Evolutionary conservation across 495 filamentous ascomycete genomes (phyloP), one percentile per base, ranked within the genome.

Genomic region (Hyaloscypha bicolor): DNA sequence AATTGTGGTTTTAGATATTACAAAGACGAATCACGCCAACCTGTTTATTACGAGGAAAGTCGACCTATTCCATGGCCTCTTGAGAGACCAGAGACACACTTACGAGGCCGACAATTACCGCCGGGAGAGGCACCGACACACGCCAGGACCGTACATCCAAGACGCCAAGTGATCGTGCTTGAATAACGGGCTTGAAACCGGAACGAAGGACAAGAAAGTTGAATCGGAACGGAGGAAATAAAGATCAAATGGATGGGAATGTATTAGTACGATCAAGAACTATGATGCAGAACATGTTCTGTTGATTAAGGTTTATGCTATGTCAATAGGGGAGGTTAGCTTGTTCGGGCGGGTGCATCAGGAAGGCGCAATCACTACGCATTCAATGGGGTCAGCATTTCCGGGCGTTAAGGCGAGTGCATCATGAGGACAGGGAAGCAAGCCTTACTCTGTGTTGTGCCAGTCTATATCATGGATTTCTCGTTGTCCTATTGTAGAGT

Each of bases 151-250:
- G 35, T 55, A 4, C 35, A 62, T 19, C 64, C 63, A 29, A 51
- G 61, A 62, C 63, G 63, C 31, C 62, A 66, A 14, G 31, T 69
- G 14, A 59, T 69, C 33, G 48, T 64, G 33, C 45, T 68, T 11
- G 66, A 68, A 37, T 68, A 62, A 16, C 9, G 53, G 1, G 30
- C 11, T 48, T 48, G 6, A 4, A 19, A 19, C 16, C 16, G 25
- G 25, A 25, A 25, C 25, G 25, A 25, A 25, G 25, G 25, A 25
- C 25, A 25, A 25, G 25, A 25, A 25, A 25, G 25, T 25, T 25
- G 25, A 25, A 25, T 25, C 25, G 25, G 25, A 25, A 25, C 25
- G 25, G 1, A 25, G 25, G 25, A 25, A 25, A 25, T 25, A 25
- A 25, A 25, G 25, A 25, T 25, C 25, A 25, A 25, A 25, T 25